Percentiles rank a stretch among this genome's conserved stretches.
phyloP scores from a whole-genome alignment of 306 rosid genomes.

The Castanea crenata region DNA sequence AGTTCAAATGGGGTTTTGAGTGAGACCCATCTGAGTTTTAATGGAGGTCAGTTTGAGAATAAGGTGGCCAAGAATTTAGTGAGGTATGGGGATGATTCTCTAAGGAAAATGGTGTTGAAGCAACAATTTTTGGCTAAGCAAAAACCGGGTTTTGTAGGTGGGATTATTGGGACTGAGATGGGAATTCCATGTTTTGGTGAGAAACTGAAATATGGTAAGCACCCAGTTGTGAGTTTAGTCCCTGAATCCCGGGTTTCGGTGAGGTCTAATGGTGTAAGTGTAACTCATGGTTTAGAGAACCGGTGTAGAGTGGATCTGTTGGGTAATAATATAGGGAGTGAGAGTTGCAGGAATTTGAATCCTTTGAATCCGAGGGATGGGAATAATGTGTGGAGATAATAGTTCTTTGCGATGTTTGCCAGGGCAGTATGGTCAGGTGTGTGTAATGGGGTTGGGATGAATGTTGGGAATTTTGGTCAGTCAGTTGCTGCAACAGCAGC shows the following conservation, averaged over 20 bases:
- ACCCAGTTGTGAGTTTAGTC: background rate
- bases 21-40: background rate
- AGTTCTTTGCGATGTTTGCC: background rate
- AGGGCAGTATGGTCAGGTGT: background rate
- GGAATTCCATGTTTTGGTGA: background rate
- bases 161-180: background rate
- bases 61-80: background rate
- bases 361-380: constrained; percentile 23
- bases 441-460: constrained; percentile 3
- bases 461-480: background rate
- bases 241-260: background rate
- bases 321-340: background rate
- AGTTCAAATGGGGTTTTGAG: background rate
- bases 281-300: background rate
- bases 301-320: background rate
- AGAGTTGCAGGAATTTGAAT: background rate
- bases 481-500: background rate
- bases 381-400: constrained; percentile 12
- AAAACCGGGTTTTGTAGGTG: constrained; percentile 5
- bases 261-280: background rate
- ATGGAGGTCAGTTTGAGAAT: background rate
- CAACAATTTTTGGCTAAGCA: constrained; percentile 19
- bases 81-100: constrained; percentile 5
- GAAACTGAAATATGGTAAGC: background rate
- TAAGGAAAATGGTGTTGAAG: constrained; percentile 10